These are phyloP conservation scores for Fusarium solani-melongenae DNA, from an alignment of 2,329 filamentous ascomycete genomes.

Conservation along the genomic window DNA sequence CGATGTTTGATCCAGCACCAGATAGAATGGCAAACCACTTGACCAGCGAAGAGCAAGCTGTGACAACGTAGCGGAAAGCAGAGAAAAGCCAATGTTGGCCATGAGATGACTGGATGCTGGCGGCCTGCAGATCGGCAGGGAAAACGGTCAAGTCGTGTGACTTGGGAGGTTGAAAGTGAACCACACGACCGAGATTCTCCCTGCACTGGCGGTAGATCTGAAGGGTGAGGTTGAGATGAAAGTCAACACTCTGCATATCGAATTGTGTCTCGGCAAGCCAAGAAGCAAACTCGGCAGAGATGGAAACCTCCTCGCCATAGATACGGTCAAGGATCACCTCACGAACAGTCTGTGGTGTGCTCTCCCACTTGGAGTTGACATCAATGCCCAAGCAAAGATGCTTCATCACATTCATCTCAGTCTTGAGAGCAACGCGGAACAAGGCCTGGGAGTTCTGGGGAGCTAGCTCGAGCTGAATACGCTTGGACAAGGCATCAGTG, in stretches of 20 bases:
- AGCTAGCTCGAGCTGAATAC: constrained; percentile 20
- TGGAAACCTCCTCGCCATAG: constrained; percentile 2
- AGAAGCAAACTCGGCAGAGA: constrained; percentile 7
- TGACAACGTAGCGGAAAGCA: background rate
- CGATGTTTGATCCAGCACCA: constrained; percentile 21
- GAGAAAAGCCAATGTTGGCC: background rate
- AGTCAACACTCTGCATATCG: constrained; percentile 17
- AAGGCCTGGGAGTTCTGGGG: constrained; percentile 7
- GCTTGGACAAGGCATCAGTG: constrained; percentile 6
- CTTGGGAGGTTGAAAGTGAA: background rate
- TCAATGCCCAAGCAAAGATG: constrained; percentile 20
- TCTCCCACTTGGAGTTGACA: constrained; percentile 19
- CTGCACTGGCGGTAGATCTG: constrained; percentile 17
- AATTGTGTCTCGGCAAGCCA: constrained; percentile 5
- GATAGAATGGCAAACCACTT: constrained; percentile 28
- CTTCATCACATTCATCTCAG: constrained; percentile 23
- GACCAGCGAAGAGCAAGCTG: constrained; percentile 1
- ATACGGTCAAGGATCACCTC: constrained; percentile 17
- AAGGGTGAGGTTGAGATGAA: constrained; percentile 16
- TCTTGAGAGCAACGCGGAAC: constrained; percentile 13
- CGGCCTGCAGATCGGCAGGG: background rate
- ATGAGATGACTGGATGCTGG: background rate
- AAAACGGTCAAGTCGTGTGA: background rate
- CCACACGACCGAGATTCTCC: constrained; percentile 1
- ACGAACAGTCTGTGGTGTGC: constrained; percentile 12